Percentiles rank a stretch among this genome's conserved stretches.
Conservation (phyloP, 202 grass and related monocot species). For the Musa balbisiana region DNA sequence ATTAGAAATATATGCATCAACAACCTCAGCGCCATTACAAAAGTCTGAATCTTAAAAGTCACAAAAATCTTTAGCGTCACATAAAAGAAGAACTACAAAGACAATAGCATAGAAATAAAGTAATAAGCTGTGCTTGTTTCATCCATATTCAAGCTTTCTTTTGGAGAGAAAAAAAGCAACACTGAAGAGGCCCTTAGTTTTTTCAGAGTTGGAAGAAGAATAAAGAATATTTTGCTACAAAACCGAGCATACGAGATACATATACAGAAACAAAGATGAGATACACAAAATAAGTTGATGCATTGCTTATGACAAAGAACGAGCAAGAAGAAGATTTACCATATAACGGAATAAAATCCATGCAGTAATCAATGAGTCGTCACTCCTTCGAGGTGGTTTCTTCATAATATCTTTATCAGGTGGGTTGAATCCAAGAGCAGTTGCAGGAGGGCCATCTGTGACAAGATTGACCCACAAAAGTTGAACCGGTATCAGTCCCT, state of each 20-base stretch:
- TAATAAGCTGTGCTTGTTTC: no score
- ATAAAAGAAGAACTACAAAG: not conserved
- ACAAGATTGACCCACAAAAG: conserved; percentile 98
- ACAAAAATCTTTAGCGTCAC: not conserved
- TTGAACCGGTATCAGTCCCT: conserved; percentile 94
- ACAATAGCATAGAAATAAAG: no score
- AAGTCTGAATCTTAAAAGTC: not conserved
- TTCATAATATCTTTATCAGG: conserved; percentile 99
- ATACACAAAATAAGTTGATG: not conserved
- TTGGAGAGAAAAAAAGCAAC: no score
- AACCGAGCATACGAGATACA: not conserved
- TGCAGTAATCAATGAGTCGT: conserved; percentile 80
- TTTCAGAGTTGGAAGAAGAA: no score
- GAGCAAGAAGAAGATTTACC: conserved; percentile 30
- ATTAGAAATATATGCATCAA: not conserved
- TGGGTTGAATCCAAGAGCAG: conserved; percentile 93
- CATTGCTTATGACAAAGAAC: not conserved
- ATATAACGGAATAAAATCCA: conserved; percentile 96
- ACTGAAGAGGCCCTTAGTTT: no score
- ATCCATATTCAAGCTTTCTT: no score
- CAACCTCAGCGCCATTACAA: not conserved
- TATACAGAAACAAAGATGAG: not conserved
- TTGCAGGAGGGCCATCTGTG: conserved; percentile 86
- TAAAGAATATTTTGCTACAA: no score
- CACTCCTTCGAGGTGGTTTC: conserved; percentile 74